These are phyloP conservation scores for Brassica incana DNA, from an alignment of 345 rosid genomes.

Conservation along the genomic window DNA sequence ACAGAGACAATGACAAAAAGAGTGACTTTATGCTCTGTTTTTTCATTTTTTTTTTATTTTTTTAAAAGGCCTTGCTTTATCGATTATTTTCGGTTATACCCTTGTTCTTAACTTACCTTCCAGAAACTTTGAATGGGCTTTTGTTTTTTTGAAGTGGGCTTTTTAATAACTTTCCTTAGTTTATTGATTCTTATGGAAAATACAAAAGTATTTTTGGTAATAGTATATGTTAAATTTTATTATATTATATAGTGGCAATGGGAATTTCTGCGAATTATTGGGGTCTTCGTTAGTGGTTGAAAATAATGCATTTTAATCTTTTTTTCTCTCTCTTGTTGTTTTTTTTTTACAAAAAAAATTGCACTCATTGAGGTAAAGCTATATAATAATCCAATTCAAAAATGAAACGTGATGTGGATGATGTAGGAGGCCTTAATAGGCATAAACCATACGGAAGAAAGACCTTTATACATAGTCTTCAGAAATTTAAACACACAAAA, in stretches of 20 bases:
- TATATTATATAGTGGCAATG: conserved; percentile 21
- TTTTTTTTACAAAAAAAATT: background rate
- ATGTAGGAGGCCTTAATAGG: background rate
- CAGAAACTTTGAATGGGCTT: conserved; percentile 33
- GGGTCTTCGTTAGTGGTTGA: conserved; percentile 13
- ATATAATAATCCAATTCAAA: background rate
- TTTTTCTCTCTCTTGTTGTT: background rate
- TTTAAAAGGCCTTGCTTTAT: conserved; percentile 26
- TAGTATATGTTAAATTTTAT: background rate
- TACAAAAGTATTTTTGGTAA: background rate
- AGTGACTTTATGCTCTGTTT: conserved; percentile 42
- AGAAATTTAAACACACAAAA: background rate
- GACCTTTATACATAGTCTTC: background rate
- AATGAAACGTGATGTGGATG: conserved; percentile 1
- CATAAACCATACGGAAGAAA: background rate
- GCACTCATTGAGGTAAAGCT: conserved; percentile 13
- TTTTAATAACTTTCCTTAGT: conserved; percentile 18
- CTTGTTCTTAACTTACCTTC: conserved; percentile 14
- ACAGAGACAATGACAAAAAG: conserved; percentile 41
- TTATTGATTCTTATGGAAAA: background rate
- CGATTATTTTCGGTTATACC: conserved; percentile 11
- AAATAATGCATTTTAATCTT: background rate
- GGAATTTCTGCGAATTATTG: conserved; percentile 19
- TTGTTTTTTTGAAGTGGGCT: conserved; percentile 26
- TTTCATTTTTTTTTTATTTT: background rate